Evolutionary conservation across 1,284 basidiomycete genomes (phyloP).

Genomic region (Bjerkandera adusta): DNA sequence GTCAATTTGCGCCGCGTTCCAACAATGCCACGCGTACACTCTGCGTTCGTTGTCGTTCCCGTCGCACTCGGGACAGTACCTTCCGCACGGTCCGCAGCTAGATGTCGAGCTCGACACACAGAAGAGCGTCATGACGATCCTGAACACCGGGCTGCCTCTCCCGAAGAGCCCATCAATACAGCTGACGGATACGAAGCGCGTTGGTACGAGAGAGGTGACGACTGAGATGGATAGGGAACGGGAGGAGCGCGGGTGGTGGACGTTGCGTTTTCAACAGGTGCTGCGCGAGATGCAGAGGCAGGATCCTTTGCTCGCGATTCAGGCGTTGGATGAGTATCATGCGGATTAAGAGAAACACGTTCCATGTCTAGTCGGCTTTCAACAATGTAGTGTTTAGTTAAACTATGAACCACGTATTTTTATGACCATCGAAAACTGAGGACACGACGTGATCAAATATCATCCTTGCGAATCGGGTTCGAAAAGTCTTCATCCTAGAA

Average conservation of each 20-base stretch:
- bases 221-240: constrained; percentile 46
- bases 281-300: constrained; percentile 48
- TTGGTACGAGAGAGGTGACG: constrained; percentile 25
- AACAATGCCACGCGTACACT: constrained; percentile 49
- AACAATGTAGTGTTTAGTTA: no score
- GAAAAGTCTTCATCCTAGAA: no score
- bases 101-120: constrained; percentile 41
- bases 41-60: constrained; percentile 52
- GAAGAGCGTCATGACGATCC: constrained; percentile 48
- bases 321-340: constrained; percentile 3
- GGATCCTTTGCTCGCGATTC: constrained; percentile 16
- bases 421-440: no score
- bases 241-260: constrained; percentile 81
- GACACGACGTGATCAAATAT: no score
- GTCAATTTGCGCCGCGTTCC: constrained; percentile 50
- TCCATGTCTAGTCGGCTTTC: no score
- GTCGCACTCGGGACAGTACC: constrained; percentile 29
- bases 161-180: constrained; percentile 70
- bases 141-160: constrained; percentile 58
- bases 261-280: constrained; percentile 68
- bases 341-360: no score
- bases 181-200: constrained; percentile 31
- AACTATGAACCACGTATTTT: no score
- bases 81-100: constrained; percentile 30
- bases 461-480: no score